A percentile compares a stretch with the other conserved stretches of the same genome.
Evolutionary conservation across 805 yeast genomes (phyloP).

Genomic region (Tetrapisispora arboricola): DNA sequence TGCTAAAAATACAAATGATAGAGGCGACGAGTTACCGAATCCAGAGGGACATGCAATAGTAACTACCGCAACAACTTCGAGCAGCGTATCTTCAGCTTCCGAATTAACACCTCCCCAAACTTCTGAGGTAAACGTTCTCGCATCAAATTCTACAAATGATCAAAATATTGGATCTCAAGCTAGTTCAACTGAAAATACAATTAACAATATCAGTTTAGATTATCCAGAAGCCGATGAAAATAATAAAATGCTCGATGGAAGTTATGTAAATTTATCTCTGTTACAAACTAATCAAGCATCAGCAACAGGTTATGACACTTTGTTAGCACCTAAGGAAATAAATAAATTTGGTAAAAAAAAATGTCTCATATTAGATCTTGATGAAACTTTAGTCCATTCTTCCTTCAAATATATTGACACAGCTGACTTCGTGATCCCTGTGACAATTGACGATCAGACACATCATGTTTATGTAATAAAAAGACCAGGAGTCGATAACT

Average conservation of each 20-base stretch:
- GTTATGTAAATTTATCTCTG: constrained; percentile 47
- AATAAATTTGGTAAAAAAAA: constrained; percentile 49
- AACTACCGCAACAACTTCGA: constrained; percentile 1
- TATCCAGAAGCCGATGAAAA: background rate
- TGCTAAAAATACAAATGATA: background rate
- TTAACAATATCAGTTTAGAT: background rate
- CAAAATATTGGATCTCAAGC: background rate
- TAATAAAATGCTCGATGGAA: constrained; percentile 8
- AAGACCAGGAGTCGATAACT: constrained; percentile 97
- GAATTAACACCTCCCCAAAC: background rate
- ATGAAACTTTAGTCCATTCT: constrained; percentile 93
- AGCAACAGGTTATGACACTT: constrained; percentile 54
- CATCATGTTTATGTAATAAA: constrained; percentile 95
- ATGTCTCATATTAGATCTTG: constrained; percentile 84
- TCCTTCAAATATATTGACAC: constrained; percentile 84
- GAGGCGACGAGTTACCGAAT: background rate
- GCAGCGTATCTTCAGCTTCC: background rate
- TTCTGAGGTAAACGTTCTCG: background rate
- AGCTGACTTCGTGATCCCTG: constrained; percentile 96
- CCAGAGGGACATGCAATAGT: background rate
- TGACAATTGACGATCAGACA: constrained; percentile 70
- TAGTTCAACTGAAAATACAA: background rate
- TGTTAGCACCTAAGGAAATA: constrained; percentile 42
- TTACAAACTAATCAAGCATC: constrained; percentile 65
- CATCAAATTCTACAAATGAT: background rate